Percentiles rank a stretch among this genome's conserved stretches.
These are phyloP conservation scores for Halophytophthora batemanensis DNA, from an alignment of 352 stramenopile species.

Conservation along the genomic window DNA sequence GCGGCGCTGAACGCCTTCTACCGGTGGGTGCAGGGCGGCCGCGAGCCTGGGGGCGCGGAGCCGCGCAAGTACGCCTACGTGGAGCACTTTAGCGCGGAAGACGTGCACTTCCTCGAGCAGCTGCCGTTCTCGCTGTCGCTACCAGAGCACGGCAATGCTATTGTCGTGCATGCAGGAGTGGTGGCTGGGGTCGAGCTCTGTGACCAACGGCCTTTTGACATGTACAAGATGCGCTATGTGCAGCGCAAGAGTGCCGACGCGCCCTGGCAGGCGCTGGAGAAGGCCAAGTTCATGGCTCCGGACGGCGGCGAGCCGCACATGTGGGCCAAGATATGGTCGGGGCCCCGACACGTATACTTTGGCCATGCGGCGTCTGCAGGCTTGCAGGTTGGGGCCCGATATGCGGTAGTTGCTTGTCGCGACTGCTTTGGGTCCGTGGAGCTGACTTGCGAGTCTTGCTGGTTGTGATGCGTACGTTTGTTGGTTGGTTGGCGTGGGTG, in stretches of 20 bases:
- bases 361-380: slow-evolving; percentile 87
- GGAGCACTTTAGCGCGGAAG: slow-evolving; percentile 40
- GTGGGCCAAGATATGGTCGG: slow-evolving; percentile 83
- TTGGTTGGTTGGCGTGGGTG: not conserved
- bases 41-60: slow-evolving; percentile 4
- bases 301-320: slow-evolving; percentile 20
- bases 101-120: slow-evolving; percentile 68
- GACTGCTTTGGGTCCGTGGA: too few relatives aligned
- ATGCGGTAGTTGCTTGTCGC: not conserved
- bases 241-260: slow-evolving; percentile 29
- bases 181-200: slow-evolving; percentile 54
- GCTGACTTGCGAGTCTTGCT: not conserved
- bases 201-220: slow-evolving; percentile 82
- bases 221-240: slow-evolving; percentile 93
- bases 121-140: slow-evolving; percentile 77
- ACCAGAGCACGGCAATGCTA: slow-evolving; percentile 39
- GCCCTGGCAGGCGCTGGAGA: slow-evolving; percentile 31
- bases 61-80: slow-evolving; percentile 68
- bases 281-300: slow-evolving; percentile 23
- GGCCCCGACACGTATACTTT: slow-evolving; percentile 87
- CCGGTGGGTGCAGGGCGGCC: slow-evolving; percentile 26
- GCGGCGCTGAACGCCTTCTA: slow-evolving; percentile 63
- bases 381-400: slow-evolving; percentile 67
- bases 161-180: slow-evolving; percentile 77
- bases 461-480: not conserved